Percentiles rank a stretch among this genome's conserved stretches.
These are phyloP conservation scores for Diatrype stigma DNA, from an alignment of 2,329 filamentous ascomycete genomes.

Conservation along the genomic window DNA sequence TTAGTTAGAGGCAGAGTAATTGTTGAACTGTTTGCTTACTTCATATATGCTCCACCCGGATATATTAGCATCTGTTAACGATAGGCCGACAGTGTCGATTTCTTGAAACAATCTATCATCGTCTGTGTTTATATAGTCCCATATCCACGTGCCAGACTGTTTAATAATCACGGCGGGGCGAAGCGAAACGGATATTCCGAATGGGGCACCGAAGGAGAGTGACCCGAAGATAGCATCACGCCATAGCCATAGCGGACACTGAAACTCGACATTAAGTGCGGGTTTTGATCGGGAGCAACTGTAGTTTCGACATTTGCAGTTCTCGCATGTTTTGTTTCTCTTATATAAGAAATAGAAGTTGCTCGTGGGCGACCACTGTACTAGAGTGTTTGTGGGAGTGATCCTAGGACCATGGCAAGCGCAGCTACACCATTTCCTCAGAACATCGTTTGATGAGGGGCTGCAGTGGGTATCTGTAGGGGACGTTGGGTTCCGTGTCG, in stretches of 20 bases:
- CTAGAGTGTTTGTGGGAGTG: neutral
- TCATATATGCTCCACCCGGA: too few species aligned
- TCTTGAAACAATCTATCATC: neutral
- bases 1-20: neutral
- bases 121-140: neutral
- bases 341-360: neutral
- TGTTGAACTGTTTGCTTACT: too few species aligned
- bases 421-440: neutral
- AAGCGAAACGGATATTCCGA: neutral
- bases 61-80: neutral
- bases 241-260: neutral
- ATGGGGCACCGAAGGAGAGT: neutral
- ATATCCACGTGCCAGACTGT: neutral
- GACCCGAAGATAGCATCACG: neutral
- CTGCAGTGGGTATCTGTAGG: neutral
- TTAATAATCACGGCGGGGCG: neutral
- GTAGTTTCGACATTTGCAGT: neutral
- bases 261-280: neutral
- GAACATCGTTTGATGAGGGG: neutral
- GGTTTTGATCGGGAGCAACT: neutral
- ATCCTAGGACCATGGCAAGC: neutral
- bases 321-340: neutral
- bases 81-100: neutral
- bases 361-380: neutral
- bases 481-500: too few species aligned